phyloP scores from a whole-genome alignment of 2,329 filamentous ascomycete genomes.

The Talaromyces marneffei region DNA sequence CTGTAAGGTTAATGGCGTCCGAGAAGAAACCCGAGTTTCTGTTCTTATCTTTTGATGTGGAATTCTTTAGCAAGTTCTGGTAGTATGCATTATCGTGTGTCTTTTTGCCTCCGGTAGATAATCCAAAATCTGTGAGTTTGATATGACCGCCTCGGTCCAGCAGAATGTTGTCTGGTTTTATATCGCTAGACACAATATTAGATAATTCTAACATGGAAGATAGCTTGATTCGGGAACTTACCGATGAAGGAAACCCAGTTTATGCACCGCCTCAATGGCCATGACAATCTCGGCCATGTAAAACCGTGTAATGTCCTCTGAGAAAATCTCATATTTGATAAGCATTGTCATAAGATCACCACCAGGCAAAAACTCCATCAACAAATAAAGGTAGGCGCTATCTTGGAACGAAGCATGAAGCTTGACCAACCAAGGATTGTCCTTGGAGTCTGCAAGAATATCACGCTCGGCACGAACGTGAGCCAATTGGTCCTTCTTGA shows the following conservation, averaged over 20 bases:
- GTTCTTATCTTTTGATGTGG: conserved; percentile 64
- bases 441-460: conserved; percentile 88
- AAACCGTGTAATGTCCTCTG: conserved; percentile 95
- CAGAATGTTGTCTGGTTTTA: conserved; percentile 98
- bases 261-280: conserved; percentile 98
- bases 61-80: conserved; percentile 85
- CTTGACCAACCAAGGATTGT: conserved; percentile 99
- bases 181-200: conserved; percentile 59
- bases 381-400: conserved; percentile 90
- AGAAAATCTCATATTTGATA: conserved; percentile 99
- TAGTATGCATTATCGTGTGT: conserved; percentile 98
- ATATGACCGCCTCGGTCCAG: conserved; percentile 93
- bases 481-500: conserved; percentile 96
- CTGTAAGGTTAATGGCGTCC: conserved; percentile 95
- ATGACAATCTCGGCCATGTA: conserved; percentile 98
- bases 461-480: conserved; percentile 97
- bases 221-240: conserved; percentile 43
- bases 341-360: conserved; percentile 99
- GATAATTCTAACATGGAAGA: neutral
- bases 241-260: conserved; percentile 97
- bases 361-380: conserved; percentile 98
- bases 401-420: conserved; percentile 98
- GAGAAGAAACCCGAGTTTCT: conserved; percentile 84
- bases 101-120: conserved; percentile 96
- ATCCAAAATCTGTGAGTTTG: conserved; percentile 95